phyloP scores from a whole-genome alignment of 495 filamentous ascomycete species.

The Lasiosphaeria miniovina region DNA sequence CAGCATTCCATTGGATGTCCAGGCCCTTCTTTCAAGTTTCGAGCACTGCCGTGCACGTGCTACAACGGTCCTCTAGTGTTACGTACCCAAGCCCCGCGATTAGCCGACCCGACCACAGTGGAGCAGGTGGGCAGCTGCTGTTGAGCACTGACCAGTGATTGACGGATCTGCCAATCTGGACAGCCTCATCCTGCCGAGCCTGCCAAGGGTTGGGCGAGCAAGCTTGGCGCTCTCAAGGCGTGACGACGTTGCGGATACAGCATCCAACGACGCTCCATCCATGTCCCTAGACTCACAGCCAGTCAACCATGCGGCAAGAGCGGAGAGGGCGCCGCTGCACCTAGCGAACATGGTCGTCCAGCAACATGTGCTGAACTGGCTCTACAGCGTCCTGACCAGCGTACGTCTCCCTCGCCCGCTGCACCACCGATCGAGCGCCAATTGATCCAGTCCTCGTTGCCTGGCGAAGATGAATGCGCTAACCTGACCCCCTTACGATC shows the following conservation, averaged over 20 bases:
- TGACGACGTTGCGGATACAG: neutral
- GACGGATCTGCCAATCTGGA: neutral
- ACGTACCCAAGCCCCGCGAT: neutral
- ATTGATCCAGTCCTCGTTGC: neutral
- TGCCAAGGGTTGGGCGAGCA: neutral
- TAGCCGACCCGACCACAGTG: neutral
- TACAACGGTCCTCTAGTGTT: neutral
- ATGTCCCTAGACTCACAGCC: neutral
- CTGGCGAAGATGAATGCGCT: neutral
- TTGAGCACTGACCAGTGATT: neutral
- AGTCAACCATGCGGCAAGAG: constrained; percentile 19
- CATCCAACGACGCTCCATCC: neutral
- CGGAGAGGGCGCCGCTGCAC: constrained; percentile 5
- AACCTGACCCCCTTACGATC: constrained; percentile 14
- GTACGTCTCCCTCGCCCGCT: constrained; percentile 45
- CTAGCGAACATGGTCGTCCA: constrained; percentile 68
- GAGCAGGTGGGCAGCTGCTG: neutral
- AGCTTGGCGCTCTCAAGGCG: neutral
- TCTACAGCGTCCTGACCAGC: constrained; percentile 83
- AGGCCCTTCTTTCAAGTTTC: neutral
- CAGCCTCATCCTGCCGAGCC: constrained; percentile 1
- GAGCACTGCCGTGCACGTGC: neutral
- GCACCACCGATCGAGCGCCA: neutral
- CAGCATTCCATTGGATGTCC: no score
- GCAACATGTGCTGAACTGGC: constrained; percentile 89